Base-by-base conservation (phyloP, 148 eudicot genomes). In the Silene latifolia region DNA sequence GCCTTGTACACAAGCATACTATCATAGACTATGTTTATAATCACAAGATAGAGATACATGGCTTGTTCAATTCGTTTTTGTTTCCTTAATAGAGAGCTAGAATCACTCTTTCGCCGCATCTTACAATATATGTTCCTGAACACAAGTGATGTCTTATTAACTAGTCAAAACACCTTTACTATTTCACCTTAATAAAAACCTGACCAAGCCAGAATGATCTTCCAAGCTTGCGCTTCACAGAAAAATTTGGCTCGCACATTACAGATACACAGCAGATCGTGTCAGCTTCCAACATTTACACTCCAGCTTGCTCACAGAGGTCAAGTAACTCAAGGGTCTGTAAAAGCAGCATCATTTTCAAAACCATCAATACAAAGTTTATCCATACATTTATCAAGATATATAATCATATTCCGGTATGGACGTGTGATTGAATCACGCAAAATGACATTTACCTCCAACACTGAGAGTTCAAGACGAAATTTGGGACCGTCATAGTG, bases 401-500 rank as follows among this genome's bases (percentile, higher is more conserved):
- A 27, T 8, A 23, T 14, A 72, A 70, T 70, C 42, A 48, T 69
- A 21, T 17, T 3, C 0, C 47, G 7, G 29, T 14, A 32, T 14
- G 18, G 47, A 13, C 20, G 20, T 63, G 69, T 29, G 44, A 5
- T 51, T 46, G 20, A 70, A 58, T 63, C 35, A 69, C 71, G 21
- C 21, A 20, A 20, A 71, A 9, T 73, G 62, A 20, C 35, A 42
- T n/a, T 17, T 83, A 92, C 98, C 98, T 95, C 98, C 4, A 93
- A 88, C 29, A 92, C 89, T n/a, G 98, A 92, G 63, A 95, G 96
- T 80, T 95, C 98, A 74, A 92, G 97, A 29, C 98, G 96, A 80
- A 95, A 95, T 83, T 95, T 95, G 61, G 98, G 98, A 20, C 98
- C 98, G 79, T 95, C 98, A 85, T 92, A 95, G 76, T 95, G 98